A percentile compares a stretch with the other conserved stretches of the same genome.
These are phyloP conservation scores for Fusarium sp. DNA, from an alignment of 2,329 filamentous ascomycete genomes.

Conservation along the genomic window DNA sequence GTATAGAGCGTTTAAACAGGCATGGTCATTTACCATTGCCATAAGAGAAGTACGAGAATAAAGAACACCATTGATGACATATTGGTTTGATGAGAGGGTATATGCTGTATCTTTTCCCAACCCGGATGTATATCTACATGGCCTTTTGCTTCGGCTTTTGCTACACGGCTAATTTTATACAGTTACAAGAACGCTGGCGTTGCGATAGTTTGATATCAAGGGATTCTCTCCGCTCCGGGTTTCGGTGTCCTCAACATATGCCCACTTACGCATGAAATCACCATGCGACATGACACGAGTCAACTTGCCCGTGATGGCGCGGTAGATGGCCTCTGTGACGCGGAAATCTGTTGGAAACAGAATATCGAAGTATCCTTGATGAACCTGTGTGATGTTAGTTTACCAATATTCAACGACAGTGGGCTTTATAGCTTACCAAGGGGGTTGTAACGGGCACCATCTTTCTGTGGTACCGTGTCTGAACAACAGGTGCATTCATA, in stretches of 20 bases:
- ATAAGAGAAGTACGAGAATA: slow-evolving; percentile 1
- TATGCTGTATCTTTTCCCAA: slow-evolving; percentile 29
- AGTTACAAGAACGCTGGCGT: slow-evolving; percentile 91
- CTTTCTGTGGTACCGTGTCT: slow-evolving; percentile 87
- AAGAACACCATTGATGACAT: slow-evolving; percentile 9
- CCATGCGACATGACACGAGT: slow-evolving; percentile 87
- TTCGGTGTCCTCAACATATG: slow-evolving; percentile 88
- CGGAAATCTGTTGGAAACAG: slow-evolving; percentile 97
- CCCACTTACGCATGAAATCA: slow-evolving; percentile 91
- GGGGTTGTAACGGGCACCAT: slow-evolving; percentile 93
- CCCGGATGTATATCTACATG: slow-evolving; percentile 11
- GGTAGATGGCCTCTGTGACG: slow-evolving; percentile 91
- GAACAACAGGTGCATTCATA: slow-evolving; percentile 92
- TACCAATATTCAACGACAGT: background rate
- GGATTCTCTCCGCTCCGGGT: slow-evolving; percentile 94
- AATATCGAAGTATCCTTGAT: slow-evolving; percentile 99
- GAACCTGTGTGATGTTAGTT: slow-evolving; percentile 68
- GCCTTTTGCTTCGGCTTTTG: slow-evolving; percentile 25
- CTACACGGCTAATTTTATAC: slow-evolving; percentile 61
- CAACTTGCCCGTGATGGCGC: slow-evolving; percentile 90
- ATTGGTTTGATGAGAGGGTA: slow-evolving; percentile 29
- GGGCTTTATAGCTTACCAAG: slow-evolving; percentile 70
- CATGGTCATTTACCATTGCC: slow-evolving; percentile 9
- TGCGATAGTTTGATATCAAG: slow-evolving; percentile 91
- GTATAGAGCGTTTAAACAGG: slow-evolving; percentile 26